These are phyloP conservation scores for Solidago caesia DNA, from an alignment of 129 eudicot genomes.

Conservation along the genomic window DNA sequence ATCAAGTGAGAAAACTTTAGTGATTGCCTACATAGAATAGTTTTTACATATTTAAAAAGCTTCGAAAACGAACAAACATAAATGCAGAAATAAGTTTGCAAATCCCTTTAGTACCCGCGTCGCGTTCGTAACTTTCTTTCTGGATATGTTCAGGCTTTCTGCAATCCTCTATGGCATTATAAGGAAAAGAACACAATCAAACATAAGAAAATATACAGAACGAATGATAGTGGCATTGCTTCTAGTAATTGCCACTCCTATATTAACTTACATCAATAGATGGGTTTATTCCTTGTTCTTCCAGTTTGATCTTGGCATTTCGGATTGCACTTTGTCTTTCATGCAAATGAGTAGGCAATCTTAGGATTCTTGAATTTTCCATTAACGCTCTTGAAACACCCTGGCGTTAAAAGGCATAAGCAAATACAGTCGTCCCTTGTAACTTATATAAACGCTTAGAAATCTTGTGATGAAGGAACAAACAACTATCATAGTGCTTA, in stretches of 20 bases:
- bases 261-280: conserved; percentile 56
- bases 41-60: background rate
- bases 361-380: conserved; percentile 63
- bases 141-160: conserved; percentile 68
- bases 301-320: conserved; percentile 62
- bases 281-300: conserved; percentile 75
- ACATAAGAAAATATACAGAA: conserved; percentile 13
- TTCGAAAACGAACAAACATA: background rate
- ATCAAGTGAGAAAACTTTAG: conserved; percentile 79
- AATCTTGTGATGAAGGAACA: background rate
- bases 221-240: background rate
- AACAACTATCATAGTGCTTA: background rate
- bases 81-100: conserved; percentile 2
- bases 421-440: background rate
- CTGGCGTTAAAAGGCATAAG: conserved; percentile 37
- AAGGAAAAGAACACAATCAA: conserved; percentile 1
- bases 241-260: background rate
- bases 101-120: conserved; percentile 55
- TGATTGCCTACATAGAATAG: conserved; percentile 50
- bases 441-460: background rate
- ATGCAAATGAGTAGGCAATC: conserved; percentile 72
- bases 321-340: conserved; percentile 73
- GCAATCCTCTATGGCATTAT: conserved; percentile 58
- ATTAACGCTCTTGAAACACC: conserved; percentile 74
- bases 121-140: conserved; percentile 74